phyloP scores from a whole-genome alignment of 192 early-diverging fungal species.

The Podila minutissima region DNA sequence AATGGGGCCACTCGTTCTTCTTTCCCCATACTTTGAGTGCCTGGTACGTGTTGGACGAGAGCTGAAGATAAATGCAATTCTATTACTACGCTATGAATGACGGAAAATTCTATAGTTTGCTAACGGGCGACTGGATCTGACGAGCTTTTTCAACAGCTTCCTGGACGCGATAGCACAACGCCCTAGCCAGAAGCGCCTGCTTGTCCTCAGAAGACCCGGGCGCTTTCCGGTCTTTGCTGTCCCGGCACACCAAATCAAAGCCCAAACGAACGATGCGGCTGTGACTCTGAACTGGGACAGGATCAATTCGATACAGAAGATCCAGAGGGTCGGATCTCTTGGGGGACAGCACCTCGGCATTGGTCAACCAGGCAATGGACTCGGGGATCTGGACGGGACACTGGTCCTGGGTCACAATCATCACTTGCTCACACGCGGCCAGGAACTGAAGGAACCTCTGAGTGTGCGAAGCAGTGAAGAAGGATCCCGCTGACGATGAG shows the following conservation, averaged over 20 bases:
- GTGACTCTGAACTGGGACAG: constrained; percentile 29
- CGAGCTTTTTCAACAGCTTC: constrained; percentile 32
- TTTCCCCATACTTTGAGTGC: too few relatives aligned
- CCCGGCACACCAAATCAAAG: constrained; percentile 6
- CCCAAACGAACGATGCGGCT: constrained; percentile 23
- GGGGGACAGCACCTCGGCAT: constrained; percentile 1
- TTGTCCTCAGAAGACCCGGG: constrained; percentile 6
- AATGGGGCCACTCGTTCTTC: too few relatives aligned
- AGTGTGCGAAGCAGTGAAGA: constrained; percentile 16
- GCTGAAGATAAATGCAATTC: too few relatives aligned
- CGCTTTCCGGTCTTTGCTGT: not conserved
- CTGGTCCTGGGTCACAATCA: constrained; percentile 27
- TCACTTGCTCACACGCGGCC: constrained; percentile 29
- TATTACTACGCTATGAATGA: too few relatives aligned
- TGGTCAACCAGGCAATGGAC: constrained; percentile 1
- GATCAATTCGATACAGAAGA: constrained; percentile 27
- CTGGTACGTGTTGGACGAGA: too few relatives aligned
- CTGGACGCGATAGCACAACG: constrained; percentile 37
- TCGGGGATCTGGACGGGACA: constrained; percentile 18
- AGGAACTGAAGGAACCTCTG: constrained; percentile 11
- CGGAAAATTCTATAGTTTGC: too few relatives aligned
- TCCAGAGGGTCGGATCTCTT: constrained; percentile 38
- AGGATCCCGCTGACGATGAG: not conserved
- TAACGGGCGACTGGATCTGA: not conserved
- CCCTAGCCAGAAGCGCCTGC: constrained; percentile 25